These are phyloP conservation scores for Sporothrix variecibatus DNA, from an alignment of 2,329 filamentous ascomycete species.

Conservation along the genomic window DNA sequence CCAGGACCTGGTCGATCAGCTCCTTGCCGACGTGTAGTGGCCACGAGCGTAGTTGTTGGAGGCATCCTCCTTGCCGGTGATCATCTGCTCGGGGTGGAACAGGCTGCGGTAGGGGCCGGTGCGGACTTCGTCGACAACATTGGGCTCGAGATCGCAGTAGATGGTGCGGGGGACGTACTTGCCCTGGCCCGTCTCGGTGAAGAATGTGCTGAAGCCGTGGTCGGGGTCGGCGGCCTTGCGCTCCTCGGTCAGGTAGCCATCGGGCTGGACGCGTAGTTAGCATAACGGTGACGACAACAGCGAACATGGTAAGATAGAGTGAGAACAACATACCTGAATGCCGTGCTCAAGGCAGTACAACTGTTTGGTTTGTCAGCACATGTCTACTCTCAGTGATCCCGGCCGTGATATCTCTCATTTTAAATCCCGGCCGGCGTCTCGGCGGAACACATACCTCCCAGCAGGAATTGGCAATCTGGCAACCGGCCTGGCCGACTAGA, in stretches of 20 bases:
- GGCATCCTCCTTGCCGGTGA: conserved; percentile 99
- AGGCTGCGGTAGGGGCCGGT: conserved; percentile 94
- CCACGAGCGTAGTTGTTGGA: conserved; percentile 99
- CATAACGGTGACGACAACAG: not conserved
- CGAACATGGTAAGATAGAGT: conserved; percentile 24
- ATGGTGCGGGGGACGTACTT: conserved; percentile 99
- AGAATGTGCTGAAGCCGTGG: conserved; percentile 99
- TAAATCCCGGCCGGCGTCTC: not conserved
- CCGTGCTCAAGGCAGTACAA: conserved; percentile 99
- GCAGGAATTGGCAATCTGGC: conserved; percentile 99
- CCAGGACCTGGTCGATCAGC: conserved; percentile 95
- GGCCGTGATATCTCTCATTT: not conserved
- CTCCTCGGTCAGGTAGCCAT: conserved; percentile 98
- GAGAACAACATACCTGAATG: conserved; percentile 74
- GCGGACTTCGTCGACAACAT: conserved; percentile 98
- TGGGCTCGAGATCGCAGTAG: conserved; percentile 99
- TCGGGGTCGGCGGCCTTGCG: conserved; percentile 91
- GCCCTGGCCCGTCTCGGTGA: conserved; percentile 98
- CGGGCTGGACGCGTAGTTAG: conserved; percentile 66
- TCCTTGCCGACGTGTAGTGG: conserved; percentile 99
- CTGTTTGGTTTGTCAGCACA: conserved; percentile 51
- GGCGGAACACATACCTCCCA: conserved; percentile 82
- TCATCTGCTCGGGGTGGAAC: conserved; percentile 99
- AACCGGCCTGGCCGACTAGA: conserved; percentile 98
- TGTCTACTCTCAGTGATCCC: not conserved